Evolutionary conservation across 2,329 filamentous ascomycete species (phyloP).

Genomic region (Aureobasidium sp.): DNA sequence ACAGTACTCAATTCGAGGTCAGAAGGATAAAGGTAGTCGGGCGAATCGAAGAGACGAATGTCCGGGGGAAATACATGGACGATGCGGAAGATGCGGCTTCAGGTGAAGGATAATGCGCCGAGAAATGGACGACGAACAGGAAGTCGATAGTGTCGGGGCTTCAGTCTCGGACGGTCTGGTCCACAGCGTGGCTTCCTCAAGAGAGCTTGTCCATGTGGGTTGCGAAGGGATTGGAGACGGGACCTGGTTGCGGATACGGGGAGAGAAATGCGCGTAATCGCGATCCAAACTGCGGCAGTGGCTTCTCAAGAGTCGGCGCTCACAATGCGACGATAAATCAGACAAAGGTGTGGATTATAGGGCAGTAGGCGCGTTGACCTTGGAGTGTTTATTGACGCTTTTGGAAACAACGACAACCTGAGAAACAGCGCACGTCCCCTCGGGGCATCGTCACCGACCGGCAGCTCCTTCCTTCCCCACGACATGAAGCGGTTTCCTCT

Average conservation of each 20-base stretch:
- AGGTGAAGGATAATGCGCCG: neutral
- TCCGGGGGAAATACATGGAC: slow-evolving; percentile 9
- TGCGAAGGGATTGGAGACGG: neutral
- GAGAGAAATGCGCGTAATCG: neutral
- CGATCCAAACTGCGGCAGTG: neutral
- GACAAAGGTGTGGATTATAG: neutral
- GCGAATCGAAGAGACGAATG: slow-evolving; percentile 10
- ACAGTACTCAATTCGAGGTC: neutral
- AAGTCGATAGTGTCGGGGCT: no score
- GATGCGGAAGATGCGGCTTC: neutral
- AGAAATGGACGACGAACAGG: no score
- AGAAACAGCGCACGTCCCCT: slow-evolving; percentile 7
- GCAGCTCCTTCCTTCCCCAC: neutral
- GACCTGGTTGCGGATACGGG: neutral
- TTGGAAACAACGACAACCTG: neutral
- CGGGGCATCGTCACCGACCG: neutral
- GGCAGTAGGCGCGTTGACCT: neutral
- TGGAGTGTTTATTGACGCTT: slow-evolving; percentile 10
- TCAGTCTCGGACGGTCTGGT: no score
- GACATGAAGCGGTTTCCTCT: neutral
- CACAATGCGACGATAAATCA: neutral
- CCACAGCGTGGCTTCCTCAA: neutral
- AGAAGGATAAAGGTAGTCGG: neutral
- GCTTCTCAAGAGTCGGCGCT: neutral
- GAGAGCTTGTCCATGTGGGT: slow-evolving; percentile 9